Base-by-base conservation (phyloP, 2,329 filamentous ascomycete species). In the Plectosphaerella sp. region DNA sequence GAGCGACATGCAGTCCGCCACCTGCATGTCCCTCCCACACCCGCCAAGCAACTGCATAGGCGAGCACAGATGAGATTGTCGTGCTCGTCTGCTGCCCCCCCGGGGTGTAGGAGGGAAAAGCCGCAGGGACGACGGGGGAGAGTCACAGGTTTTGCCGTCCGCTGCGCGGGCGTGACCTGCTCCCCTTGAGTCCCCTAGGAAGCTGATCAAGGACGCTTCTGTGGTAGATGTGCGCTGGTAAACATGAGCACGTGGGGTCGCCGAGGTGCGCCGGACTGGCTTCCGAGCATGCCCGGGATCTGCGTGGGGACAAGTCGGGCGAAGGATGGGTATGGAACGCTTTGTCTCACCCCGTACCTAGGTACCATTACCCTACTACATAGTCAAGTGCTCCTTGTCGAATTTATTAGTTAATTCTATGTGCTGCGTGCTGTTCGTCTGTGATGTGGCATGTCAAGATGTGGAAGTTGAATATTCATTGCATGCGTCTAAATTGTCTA, bases 331-430 rank as follows among this genome's bases (percentile, higher is more conserved):
- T 18, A 12, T n/a, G 18, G 16, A 43, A 12, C 18, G 41, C 18
- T 43, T 43, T 16, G 41, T n/a, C 41, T 43, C 16, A 62, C 63
- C 63, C 63, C 59, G 41, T 43, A 43, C n/a, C 41, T 43, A 43
- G 41, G 41, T 43, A 18, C 41, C 18, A 16, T 43, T 43, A 43
- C 41, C 41, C 41, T 18, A 43, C 41, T 43, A 62, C 57, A 62
- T 60, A 63, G 63, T 69, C 63, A 67, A 63, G 66, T 61, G 58
- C 62, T 70, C 66, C 66, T 68, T 59, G 60, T 65, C 66, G 28
- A 66, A 64, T 68, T 63, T 72, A 72, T 64, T 72, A 73, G 67
- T 70, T 73, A 71, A 73, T 72, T 33, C 28, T 9, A 22, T 22
- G 22, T 22, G 22, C 22, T 33, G 11, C 28, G 8, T 33, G 28